Evolutionary conservation across 768 basidiomycete species (phyloP), one percentile per base, ranked within the genome.

Genomic region (Trametes cubensis): DNA sequence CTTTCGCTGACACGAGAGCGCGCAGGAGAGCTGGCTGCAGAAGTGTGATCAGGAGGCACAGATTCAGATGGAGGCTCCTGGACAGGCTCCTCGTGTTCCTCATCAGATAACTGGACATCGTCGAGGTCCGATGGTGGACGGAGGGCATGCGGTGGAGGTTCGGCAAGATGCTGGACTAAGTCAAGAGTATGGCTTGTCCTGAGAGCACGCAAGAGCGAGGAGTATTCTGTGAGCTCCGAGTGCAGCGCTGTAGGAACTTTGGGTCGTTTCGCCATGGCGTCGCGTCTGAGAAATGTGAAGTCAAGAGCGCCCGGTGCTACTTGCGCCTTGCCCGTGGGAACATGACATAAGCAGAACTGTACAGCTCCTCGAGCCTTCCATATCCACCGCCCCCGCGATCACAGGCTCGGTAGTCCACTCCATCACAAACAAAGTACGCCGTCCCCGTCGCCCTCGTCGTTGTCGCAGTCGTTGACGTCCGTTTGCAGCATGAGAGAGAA

Each of bases 401-500:
- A 39, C 38, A 48, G 47, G 59, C 49, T 57, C 66, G 61, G 66
- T 55, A 65, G 60, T 55, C 63, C 69, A 66, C 63, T 61, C 63
- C 45, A 41, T 66, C 48, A 60, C 62, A 60, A 55, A 48, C 64
- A 64, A 64, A 44, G 68, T 67, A 45, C 40, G 55, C 50, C 39
- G 23, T 26, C 44, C 15, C 45, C 8, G 6, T 8, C 13, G 45
- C 11, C 41, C 28, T 48, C 41, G 4, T 39, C 28, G 41, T 26
- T 61, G 26, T 49, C 53, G 15, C 34, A 34, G 34, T 11, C 34
- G 34, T 11, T 34, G 10, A 34, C 14, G 0, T 38, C 20, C 13
- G 18, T n/a, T 26, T 39, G 15, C 56, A 89, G 85, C 67, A 94
- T 93, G 92, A 92, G 92, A 90, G 92, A 93, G 79, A 94, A 94